Base-by-base conservation (phyloP, 192 early-diverging fungal species). In the Oehlia diaphana region DNA sequence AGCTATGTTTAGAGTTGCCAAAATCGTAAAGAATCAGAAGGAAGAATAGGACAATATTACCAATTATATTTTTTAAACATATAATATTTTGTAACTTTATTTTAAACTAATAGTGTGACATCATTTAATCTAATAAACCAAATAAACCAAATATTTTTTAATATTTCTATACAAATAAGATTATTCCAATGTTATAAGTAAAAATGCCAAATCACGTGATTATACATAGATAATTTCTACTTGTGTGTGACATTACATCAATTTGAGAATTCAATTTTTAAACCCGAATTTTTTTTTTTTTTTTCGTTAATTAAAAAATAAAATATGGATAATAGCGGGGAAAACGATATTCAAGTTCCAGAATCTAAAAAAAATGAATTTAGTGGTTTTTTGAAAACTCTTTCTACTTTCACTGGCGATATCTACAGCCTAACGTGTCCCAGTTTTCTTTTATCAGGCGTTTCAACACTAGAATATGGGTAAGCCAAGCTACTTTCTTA, bases 381-480 rank as follows among this genome's bases (percentile, higher is more conserved):
- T 28, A 78, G 26, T 19, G 65, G 76, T 31, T 78, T 78, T 39
- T 78, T 78, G 14, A 67, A 65, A 35, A 91, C 90, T 23, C 81
- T 95, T 28, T 89, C 92, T 42, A 90, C 92, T 42, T 93, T 93
- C 75, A 94, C 94, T 19, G 94, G 94, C 63, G 94, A 95, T 75
- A 86, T 95, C 35, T 94, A 92, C 10, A 89, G 88, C 68, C 84
- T 95, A 66, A 94, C 94, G 3, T 93, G 93, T 81, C 94, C 94
- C 65, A 91, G 92, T 58, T 95, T 94, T 78, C 79, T 95, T 9
- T 84, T 95, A 50, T 91, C 90, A 67, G 92, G 92, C 72, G 89
- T 90, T 70, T 94, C 93, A 77, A 83, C 94, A 61, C 88, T 95
- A 42, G 94, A 95, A 78, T 95, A 95, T 84, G 91, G 87, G 91